Percentiles rank a stretch among this genome's conserved stretches.
These are phyloP conservation scores for Daldinia sp. DNA, from an alignment of 2,329 filamentous ascomycete genomes.

Conservation along the genomic window DNA sequence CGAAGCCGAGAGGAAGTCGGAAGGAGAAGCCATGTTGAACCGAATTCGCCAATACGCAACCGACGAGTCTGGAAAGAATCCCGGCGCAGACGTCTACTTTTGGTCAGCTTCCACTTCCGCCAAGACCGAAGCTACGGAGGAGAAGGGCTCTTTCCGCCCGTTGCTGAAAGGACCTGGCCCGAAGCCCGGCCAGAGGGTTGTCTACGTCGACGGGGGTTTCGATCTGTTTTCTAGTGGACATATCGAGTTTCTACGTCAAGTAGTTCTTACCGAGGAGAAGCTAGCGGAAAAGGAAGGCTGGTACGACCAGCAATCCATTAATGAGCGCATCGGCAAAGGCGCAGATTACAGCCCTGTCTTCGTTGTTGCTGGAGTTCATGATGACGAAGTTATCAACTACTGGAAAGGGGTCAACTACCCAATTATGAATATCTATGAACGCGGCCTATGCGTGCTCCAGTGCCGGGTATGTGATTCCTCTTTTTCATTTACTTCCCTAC, in stretches of 20 bases:
- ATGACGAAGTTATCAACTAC: conserved; percentile 93
- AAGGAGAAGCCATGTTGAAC: conserved; percentile 77
- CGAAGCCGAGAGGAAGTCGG: conserved; percentile 71
- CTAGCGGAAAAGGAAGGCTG: conserved; percentile 77
- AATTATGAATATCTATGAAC: conserved; percentile 99
- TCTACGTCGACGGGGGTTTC: conserved; percentile 97
- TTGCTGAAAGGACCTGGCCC: conserved; percentile 79
- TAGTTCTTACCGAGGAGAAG: conserved; percentile 78
- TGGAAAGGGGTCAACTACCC: conserved; percentile 99
- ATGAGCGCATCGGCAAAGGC: conserved; percentile 73
- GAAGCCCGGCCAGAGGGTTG: conserved; percentile 81
- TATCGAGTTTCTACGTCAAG: conserved; percentile 90
- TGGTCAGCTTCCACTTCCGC: conserved; percentile 73
- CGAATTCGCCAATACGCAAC: conserved; percentile 88
- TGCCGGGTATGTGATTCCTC: conserved; percentile 74
- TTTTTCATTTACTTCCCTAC: no score
- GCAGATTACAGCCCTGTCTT: conserved; percentile 85
- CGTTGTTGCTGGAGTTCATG: conserved; percentile 93
- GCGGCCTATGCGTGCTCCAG: conserved; percentile 93
- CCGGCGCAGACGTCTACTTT: conserved; percentile 87
- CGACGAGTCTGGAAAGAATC: conserved; percentile 81
- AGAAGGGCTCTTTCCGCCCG: conserved; percentile 75
- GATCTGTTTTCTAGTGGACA: conserved; percentile 97
- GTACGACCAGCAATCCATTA: conserved; percentile 74
- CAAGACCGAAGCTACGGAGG: conserved; percentile 58